Evolutionary conservation across 306 rosid species (phyloP).

Genomic region (Pyrus bretschneideri): DNA sequence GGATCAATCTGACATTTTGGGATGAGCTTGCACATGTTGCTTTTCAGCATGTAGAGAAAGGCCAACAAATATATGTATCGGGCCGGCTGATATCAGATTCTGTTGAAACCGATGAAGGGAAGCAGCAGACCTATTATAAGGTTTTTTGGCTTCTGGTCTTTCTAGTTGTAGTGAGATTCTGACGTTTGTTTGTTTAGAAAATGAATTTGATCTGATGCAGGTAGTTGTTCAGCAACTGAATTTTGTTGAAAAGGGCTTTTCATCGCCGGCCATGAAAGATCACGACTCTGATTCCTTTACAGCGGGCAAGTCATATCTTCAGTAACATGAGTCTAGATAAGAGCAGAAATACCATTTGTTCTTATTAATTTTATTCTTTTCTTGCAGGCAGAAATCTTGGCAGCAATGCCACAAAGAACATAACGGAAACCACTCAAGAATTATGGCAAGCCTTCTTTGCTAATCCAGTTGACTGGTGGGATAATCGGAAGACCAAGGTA

Average conservation of each 20-base stretch:
- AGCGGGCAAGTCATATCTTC: constrained; percentile 38
- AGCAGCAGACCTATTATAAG: constrained; percentile 80
- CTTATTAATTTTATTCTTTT: background rate
- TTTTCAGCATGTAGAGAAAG: constrained; percentile 65
- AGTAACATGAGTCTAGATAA: background rate
- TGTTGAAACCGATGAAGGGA: constrained; percentile 67
- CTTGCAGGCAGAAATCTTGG: constrained; percentile 45
- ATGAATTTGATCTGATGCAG: constrained; percentile 32
- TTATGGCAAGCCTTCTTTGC: constrained; percentile 71
- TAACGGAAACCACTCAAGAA: constrained; percentile 49
- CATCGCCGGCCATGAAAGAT: constrained; percentile 26
- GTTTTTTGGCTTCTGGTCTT: constrained; percentile 23
- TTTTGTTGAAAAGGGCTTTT: constrained; percentile 53
- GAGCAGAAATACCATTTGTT: background rate
- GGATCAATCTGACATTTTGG: constrained; percentile 82
- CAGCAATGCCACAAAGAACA: constrained; percentile 28
- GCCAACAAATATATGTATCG: constrained; percentile 62
- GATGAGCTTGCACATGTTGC: constrained; percentile 80
- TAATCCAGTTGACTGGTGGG: constrained; percentile 62
- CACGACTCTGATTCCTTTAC: constrained; percentile 39
- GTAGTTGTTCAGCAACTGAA: constrained; percentile 81
- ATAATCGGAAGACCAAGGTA: constrained; percentile 58
- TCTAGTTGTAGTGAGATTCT: background rate
- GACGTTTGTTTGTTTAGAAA: background rate
- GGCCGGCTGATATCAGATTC: constrained; percentile 75